phyloP scores from a whole-genome alignment of 2,329 filamentous ascomycete species.

The Aspergillus pseudotamarii region DNA sequence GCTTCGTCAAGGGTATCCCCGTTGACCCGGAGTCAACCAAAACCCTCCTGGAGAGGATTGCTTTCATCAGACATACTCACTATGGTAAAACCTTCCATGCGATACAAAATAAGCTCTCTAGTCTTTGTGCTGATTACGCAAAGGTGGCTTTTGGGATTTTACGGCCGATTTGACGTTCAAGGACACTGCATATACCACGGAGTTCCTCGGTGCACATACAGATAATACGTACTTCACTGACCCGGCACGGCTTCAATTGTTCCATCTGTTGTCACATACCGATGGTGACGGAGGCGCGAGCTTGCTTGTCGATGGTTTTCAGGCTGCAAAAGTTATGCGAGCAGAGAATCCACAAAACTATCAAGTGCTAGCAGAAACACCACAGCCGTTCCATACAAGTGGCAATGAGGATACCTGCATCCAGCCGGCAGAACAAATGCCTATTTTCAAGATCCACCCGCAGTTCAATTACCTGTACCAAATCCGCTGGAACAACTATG shows the following conservation, averaged over 20 bases:
- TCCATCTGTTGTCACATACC: slow-evolving; percentile 85
- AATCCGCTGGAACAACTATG: slow-evolving; percentile 91
- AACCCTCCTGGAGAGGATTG: slow-evolving; percentile 75
- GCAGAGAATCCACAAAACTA: slow-evolving; percentile 60
- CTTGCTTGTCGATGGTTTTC: slow-evolving; percentile 84
- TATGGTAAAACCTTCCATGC: slow-evolving; percentile 67
- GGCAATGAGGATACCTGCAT: slow-evolving; percentile 85
- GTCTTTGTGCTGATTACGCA: slow-evolving; percentile 6
- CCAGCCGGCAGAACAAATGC: slow-evolving; percentile 68
- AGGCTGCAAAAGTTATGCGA: slow-evolving; percentile 65
- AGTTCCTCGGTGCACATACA: slow-evolving; percentile 81
- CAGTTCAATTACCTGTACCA: slow-evolving; percentile 55
- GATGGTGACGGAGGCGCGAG: slow-evolving; percentile 68
- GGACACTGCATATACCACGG: slow-evolving; percentile 88
- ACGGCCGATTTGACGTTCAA: slow-evolving; percentile 83
- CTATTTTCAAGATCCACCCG: slow-evolving; percentile 68
- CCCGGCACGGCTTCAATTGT: slow-evolving; percentile 85
- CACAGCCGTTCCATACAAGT: slow-evolving; percentile 77
- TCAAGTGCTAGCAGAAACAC: slow-evolving; percentile 56
- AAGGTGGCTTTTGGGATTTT: slow-evolving; percentile 78
- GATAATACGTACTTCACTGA: slow-evolving; percentile 97
- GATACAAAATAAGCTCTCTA: no score
- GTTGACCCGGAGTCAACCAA: slow-evolving; percentile 71
- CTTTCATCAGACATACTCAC: slow-evolving; percentile 86
- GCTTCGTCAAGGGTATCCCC: slow-evolving; percentile 73